phyloP scores from a whole-genome alignment of 177 flowering plant genomes.

The Vitis hybrid region DNA sequence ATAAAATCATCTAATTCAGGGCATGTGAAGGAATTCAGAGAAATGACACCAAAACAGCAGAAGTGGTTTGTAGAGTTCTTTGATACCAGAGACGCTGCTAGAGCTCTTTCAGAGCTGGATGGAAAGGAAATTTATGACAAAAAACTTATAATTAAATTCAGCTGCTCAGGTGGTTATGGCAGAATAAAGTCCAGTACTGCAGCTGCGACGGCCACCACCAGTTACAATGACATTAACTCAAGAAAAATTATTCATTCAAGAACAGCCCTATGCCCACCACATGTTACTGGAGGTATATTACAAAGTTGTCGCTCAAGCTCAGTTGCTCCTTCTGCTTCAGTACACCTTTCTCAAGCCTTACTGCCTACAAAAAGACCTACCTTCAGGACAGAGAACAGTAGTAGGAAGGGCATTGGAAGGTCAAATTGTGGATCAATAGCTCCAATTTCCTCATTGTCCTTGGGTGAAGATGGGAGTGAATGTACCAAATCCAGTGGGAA shows the following conservation, averaged over 20 bases:
- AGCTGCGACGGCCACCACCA: not conserved
- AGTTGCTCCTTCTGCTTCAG: too few species aligned
- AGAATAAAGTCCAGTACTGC: conserved; percentile 26
- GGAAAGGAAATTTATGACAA: conserved; percentile 71
- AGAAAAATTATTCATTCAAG: not conserved
- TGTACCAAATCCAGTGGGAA: conserved; percentile 5
- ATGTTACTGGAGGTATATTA: too few species aligned
- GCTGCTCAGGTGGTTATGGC: conserved; percentile 70
- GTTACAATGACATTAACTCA: not conserved
- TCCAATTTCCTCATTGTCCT: too few species aligned
- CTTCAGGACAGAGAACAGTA: too few species aligned
- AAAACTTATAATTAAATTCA: conserved; percentile 61
- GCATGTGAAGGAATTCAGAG: conserved; percentile 73
- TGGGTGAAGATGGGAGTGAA: too few species aligned
- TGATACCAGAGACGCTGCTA: conserved; percentile 74
- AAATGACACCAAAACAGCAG: conserved; percentile 63
- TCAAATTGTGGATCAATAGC: too few species aligned
- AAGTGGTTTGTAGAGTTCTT: conserved; percentile 83
- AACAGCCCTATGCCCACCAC: too few species aligned
- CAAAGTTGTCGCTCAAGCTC: too few species aligned
- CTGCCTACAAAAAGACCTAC: too few species aligned
- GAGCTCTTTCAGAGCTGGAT: conserved; percentile 64
- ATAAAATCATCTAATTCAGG: conserved; percentile 33
- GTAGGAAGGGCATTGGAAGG: too few species aligned
- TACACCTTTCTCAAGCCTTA: too few species aligned